Evolutionary conservation across 768 basidiomycete genomes (phyloP).

Genomic region (Pisolithus marmoratus): DNA sequence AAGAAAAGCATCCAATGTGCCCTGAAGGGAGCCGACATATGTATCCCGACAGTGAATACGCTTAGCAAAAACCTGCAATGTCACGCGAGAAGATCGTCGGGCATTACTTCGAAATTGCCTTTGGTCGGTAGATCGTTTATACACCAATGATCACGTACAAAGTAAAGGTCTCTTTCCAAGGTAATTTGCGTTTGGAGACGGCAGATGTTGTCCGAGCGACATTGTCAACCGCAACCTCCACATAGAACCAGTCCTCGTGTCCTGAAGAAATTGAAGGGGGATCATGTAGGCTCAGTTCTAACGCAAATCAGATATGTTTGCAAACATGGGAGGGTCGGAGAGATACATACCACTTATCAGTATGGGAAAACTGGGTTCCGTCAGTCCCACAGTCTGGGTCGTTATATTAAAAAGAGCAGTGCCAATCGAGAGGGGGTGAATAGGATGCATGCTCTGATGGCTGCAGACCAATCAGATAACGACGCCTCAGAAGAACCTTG

Average conservation of each 20-base stretch:
- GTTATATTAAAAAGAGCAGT: no score
- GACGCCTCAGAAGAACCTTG: background rate
- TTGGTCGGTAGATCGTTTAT: background rate
- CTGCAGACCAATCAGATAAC: background rate
- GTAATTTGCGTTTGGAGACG: background rate
- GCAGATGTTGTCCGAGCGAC: background rate
- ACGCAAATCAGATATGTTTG: background rate
- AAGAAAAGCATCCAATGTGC: background rate
- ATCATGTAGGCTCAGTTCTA: constrained; percentile 1
- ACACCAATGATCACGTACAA: background rate
- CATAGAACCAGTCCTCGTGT: constrained; percentile 5
- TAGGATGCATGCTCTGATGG: background rate
- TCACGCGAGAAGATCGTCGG: background rate
- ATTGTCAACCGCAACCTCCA: background rate
- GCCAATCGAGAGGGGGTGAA: background rate
- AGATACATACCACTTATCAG: background rate
- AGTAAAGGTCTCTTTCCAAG: constrained; percentile 1
- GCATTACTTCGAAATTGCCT: constrained; percentile 1
- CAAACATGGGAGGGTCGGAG: background rate
- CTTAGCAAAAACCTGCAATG: constrained; percentile 5
- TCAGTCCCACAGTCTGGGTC: no score
- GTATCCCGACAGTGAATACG: constrained; percentile 1
- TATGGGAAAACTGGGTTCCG: background rate
- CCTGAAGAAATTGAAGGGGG: background rate
- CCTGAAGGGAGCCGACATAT: constrained; percentile 5